Evolutionary conservation across 2,329 filamentous ascomycete species (phyloP), one percentile per base, ranked within the genome.

Genomic region (Beauveria sp.): DNA sequence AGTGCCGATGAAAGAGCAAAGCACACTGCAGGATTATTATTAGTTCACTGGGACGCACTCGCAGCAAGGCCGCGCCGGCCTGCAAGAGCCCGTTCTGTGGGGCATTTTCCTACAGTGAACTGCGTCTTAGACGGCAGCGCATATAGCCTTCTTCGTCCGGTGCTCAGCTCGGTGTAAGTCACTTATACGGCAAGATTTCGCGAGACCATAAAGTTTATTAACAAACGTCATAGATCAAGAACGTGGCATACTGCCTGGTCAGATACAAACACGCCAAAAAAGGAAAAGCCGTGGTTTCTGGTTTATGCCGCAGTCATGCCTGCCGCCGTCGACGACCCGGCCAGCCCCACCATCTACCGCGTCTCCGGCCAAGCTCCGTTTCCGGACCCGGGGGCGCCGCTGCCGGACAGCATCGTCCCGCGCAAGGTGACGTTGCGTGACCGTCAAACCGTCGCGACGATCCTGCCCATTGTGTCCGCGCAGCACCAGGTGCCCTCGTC

Each of bases 371-470:
- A 81, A 53, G 71, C 79, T 58, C 88, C 89, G 46, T 90, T 83
- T 68, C 86, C 88, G 66, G 80, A 84, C 65, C 80, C 84, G 61
- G 79, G 76, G 46, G 80, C 81, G 69, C 79, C 34, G 26, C 79
- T 93, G 55, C 90, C 91, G 55, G 72, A 80, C 34, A 84, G 84
- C 65, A 88, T 96, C 69, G 75, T 79, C 22, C 87, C 90, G 50
- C 86, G 87, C 64, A 88, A 90, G 73, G 90, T 96, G 64, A 93
- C 87, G 1, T 84, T 96, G 61, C 84, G 91, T 64, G 91, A 96
- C 74, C 85, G 91, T 55, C 87, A 92, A 66, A 96, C 91, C 0
- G 85, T 89, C 54, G 92, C 91, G 9, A 96, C 91, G 1, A 80
- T 96, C 50, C 83, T 96, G 55, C 92, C 92, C 10, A 92, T 96